Percentiles rank a stretch among this genome's conserved stretches.
These are phyloP conservation scores for Moesziomyces sp. DNA, from an alignment of 1,284 basidiomycete genomes.

Conservation along the genomic window DNA sequence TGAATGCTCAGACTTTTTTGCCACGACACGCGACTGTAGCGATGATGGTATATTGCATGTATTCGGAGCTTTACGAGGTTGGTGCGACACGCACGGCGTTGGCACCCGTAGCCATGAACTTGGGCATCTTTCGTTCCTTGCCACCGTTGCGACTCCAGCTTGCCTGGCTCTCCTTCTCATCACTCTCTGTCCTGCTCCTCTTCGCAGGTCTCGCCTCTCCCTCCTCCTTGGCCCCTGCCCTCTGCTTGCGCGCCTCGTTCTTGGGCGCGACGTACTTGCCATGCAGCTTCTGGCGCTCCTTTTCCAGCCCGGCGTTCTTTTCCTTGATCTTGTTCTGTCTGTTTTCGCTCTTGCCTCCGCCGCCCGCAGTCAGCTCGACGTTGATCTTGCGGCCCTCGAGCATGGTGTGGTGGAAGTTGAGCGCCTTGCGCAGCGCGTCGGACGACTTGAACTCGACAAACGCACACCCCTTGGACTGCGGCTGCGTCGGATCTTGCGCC, in stretches of 20 bases:
- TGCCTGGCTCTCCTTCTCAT: slow-evolving; percentile 6
- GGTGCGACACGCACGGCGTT: slow-evolving; percentile 52
- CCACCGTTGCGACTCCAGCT: slow-evolving; percentile 32
- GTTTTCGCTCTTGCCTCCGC: slow-evolving; percentile 59
- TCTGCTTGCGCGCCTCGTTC: slow-evolving; percentile 52
- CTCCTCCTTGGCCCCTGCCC: slow-evolving; percentile 12
- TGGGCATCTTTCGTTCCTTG: slow-evolving; percentile 34
- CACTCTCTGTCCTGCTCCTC: slow-evolving; percentile 10
- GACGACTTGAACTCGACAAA: slow-evolving; percentile 62
- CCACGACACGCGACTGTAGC: no score
- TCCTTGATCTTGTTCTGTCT: slow-evolving; percentile 62
- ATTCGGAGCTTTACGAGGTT: slow-evolving; percentile 17
- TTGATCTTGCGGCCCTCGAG: slow-evolving; percentile 65
- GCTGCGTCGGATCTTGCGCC: slow-evolving; percentile 55
- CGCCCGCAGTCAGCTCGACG: slow-evolving; percentile 66
- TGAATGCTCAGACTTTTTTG: not conserved
- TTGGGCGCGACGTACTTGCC: slow-evolving; percentile 63
- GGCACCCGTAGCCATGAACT: slow-evolving; percentile 51
- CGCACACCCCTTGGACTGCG: slow-evolving; percentile 62
- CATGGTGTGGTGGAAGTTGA: slow-evolving; percentile 65
- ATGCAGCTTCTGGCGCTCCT: slow-evolving; percentile 61
- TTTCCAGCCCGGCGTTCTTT: slow-evolving; percentile 62
- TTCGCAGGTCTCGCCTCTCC: slow-evolving; percentile 15
- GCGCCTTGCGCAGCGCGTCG: slow-evolving; percentile 58
- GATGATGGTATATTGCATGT: not conserved